A percentile compares a stretch with the other conserved stretches of the same genome.
Evolutionary conservation across 2,329 filamentous ascomycete species (phyloP).

Genomic region (Alternaria viburni): DNA sequence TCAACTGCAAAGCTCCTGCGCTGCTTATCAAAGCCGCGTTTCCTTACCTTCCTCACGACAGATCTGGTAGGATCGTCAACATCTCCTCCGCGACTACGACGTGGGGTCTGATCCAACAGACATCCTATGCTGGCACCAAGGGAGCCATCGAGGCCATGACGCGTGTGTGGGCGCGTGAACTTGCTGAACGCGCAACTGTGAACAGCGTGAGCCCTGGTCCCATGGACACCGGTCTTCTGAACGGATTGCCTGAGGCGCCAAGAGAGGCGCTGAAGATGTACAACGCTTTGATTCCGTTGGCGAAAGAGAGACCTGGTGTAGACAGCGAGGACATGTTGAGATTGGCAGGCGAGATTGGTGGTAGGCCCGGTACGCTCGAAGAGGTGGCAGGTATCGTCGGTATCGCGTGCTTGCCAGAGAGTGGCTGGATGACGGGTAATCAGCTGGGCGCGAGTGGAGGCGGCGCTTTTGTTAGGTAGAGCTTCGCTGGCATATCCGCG

Average conservation of each 20-base stretch:
- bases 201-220: conserved; percentile 10
- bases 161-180: conserved; percentile 10
- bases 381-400: conserved; percentile 11
- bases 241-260: conserved; percentile 5
- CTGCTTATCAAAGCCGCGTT: conserved; percentile 9
- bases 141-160: conserved; percentile 13
- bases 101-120: conserved; percentile 11
- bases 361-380: conserved; percentile 7
- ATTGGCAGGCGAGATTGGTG: conserved; percentile 10
- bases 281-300: conserved; percentile 7
- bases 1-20: conserved; percentile 12
- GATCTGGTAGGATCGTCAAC: conserved; percentile 10
- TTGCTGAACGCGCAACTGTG: conserved; percentile 7
- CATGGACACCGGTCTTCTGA: conserved; percentile 10
- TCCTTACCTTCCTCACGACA: conserved; percentile 7
- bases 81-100: conserved; percentile 13
- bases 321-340: conserved; percentile 4
- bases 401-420: conserved; percentile 10
- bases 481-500: too few relatives aligned
- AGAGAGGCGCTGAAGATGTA: conserved; percentile 8
- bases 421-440: conserved; percentile 14
- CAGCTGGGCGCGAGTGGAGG: conserved; percentile 11
- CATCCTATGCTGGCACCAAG: conserved; percentile 11
- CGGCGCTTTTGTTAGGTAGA: conserved; percentile 8
- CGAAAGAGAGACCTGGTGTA: conserved; percentile 5